Conservation (phyloP, 169 alveolate genomes). For the Pseudocohnilembus persalinus region DNA sequence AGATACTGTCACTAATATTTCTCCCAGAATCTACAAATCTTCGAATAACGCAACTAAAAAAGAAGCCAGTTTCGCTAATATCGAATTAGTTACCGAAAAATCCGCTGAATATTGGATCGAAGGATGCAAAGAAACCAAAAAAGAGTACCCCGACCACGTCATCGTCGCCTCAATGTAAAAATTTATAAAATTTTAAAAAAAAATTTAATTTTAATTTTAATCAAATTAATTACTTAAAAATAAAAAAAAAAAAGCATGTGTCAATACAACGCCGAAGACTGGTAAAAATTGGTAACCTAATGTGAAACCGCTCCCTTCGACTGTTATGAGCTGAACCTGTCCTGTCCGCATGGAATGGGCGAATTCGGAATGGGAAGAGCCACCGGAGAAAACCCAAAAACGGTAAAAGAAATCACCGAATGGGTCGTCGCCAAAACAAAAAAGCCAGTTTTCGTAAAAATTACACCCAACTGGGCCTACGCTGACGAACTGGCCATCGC, state of each 20-base stretch:
- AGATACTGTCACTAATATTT: conserved; percentile 52
- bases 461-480: conserved; percentile 54
- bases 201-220: too few species aligned
- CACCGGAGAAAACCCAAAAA: conserved; percentile 51
- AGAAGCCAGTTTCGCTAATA: conserved; percentile 50
- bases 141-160: conserved; percentile 50
- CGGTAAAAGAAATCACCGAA: conserved; percentile 38
- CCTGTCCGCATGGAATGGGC: conserved; percentile 67
- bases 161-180: conserved; percentile 41
- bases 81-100: conserved; percentile 56
- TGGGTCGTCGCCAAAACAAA: conserved; percentile 42
- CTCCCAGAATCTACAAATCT: conserved; percentile 54
- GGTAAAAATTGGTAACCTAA: conserved; percentile 38
- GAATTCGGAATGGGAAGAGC: conserved; percentile 68
- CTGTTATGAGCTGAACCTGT: conserved; percentile 45
- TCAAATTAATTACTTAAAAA: too few species aligned
- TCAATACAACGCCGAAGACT: conserved; percentile 38
- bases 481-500: conserved; percentile 47
- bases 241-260: conserved; percentile 23
- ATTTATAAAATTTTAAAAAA: too few species aligned
- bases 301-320: conserved; percentile 48
- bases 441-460: conserved; percentile 47
- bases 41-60: conserved; percentile 35
- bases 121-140: conserved; percentile 51
- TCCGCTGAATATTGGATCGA: conserved; percentile 52